A percentile compares a stretch with the other conserved stretches of the same genome.
phyloP scores from a whole-genome alignment of 495 filamentous ascomycete species.

The Aspergillus heteromorphus region DNA sequence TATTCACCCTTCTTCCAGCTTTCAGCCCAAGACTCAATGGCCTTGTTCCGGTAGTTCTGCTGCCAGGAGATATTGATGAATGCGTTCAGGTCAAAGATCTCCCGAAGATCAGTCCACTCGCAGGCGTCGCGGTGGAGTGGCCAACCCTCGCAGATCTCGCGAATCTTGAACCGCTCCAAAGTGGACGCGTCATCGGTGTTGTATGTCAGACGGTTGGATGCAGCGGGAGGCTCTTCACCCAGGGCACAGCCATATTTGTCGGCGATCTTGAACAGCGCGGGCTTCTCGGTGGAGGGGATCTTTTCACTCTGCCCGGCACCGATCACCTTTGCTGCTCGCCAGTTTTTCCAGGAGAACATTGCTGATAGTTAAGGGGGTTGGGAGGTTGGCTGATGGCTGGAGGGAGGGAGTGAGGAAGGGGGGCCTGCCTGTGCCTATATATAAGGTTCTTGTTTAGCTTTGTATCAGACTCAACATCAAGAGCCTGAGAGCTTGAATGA shows the following conservation, averaged over 20 bases:
- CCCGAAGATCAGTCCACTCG: slow-evolving; percentile 1
- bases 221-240: background rate
- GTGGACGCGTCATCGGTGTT: background rate
- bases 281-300: background rate
- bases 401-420: too few relatives aligned
- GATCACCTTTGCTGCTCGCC: background rate
- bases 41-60: background rate
- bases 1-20: background rate
- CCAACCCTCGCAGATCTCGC: background rate
- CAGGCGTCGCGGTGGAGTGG: slow-evolving; percentile 1
- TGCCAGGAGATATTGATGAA: background rate
- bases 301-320: background rate
- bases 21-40: background rate
- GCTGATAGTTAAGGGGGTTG: background rate
- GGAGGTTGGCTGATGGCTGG: too few relatives aligned
- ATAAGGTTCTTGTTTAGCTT: too few relatives aligned
- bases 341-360: background rate
- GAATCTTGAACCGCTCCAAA: background rate
- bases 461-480: too few relatives aligned
- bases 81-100: background rate
- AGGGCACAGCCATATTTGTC: background rate
- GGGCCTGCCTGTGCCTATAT: too few relatives aligned
- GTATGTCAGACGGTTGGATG: background rate
- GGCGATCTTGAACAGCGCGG: background rate
- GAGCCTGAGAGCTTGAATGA: too few relatives aligned